Percentiles rank a stretch among this genome's conserved stretches.
phyloP scores from a whole-genome alignment of 2,329 filamentous ascomycete species.

The Xylaria digitata region DNA sequence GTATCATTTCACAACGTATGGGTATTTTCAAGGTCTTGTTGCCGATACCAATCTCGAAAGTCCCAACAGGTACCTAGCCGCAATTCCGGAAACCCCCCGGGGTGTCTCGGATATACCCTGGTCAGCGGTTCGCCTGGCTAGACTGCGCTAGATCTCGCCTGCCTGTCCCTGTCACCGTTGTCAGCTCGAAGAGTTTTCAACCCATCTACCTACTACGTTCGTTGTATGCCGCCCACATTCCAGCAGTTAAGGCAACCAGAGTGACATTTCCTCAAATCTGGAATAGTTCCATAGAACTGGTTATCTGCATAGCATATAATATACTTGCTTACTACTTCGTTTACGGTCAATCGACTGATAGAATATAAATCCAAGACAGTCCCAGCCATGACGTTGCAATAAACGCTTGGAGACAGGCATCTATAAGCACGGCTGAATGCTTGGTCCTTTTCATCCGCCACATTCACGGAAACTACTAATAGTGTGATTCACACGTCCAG shows the following conservation, averaged over 20 bases:
- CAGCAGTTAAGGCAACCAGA: conserved; percentile 1
- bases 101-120: conserved; percentile 15
- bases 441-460: neutral
- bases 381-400: neutral
- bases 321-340: conserved; percentile 16
- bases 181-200: conserved; percentile 19
- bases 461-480: neutral
- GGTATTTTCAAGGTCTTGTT: too few species aligned
- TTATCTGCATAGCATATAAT: neutral
- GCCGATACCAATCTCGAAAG: neutral
- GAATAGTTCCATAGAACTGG: neutral
- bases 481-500: neutral
- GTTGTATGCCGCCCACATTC: neutral
- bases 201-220: neutral
- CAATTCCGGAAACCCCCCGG: conserved; percentile 9
- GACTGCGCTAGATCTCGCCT: conserved; percentile 18
- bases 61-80: conserved; percentile 22
- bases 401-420: neutral
- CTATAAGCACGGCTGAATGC: conserved; percentile 4
- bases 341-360: neutral
- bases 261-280: conserved; percentile 13
- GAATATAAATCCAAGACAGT: conserved; percentile 1
- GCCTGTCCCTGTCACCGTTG: neutral
- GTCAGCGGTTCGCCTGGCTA: conserved; percentile 6
- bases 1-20: too few species aligned